phyloP scores from a whole-genome alignment of 2,329 filamentous ascomycete genomes.

The Taxawa tesnikishii region DNA sequence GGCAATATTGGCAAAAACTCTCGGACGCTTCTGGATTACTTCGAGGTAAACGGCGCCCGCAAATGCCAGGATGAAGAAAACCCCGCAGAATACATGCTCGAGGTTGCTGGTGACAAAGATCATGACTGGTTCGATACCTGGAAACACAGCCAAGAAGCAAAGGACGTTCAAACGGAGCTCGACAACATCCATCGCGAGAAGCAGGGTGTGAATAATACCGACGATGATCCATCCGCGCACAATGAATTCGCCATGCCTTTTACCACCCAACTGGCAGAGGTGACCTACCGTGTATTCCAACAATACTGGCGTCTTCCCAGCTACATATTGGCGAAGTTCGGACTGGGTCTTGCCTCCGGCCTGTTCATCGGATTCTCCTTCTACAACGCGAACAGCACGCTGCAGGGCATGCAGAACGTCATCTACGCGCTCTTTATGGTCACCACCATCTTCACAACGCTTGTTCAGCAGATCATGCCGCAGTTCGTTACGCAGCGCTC shows the following conservation, averaged over 20 bases:
- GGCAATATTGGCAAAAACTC: conserved; percentile 32
- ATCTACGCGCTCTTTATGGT: conserved; percentile 41
- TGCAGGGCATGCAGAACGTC: conserved; percentile 32
- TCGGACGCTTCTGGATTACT: conserved; percentile 33
- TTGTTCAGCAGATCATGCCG: conserved; percentile 40
- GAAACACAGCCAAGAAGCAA: conserved; percentile 19
- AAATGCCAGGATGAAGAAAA: conserved; percentile 52
- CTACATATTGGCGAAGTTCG: conserved; percentile 46
- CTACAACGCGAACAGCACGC: conserved; percentile 22
- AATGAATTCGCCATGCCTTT: conserved; percentile 33
- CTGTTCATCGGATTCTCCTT: conserved; percentile 37
- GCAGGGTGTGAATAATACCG: conserved; percentile 16
- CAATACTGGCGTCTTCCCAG: conserved; percentile 34
- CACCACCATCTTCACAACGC: conserved; percentile 21
- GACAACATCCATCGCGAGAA: conserved; percentile 26
- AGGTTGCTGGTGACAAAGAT: conserved; percentile 28
- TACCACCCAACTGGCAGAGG: conserved; percentile 20
- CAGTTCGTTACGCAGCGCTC: conserved; percentile 46
- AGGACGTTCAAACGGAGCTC: conserved; percentile 23
- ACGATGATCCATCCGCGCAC: conserved; percentile 21
- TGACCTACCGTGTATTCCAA: conserved; percentile 30
- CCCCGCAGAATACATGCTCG: conserved; percentile 65
- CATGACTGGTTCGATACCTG: conserved; percentile 32
- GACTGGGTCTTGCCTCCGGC: conserved; percentile 37
- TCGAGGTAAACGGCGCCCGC: conserved; percentile 55